Base-by-base conservation (phyloP, 164 flowering plant species). In the Houttuynia cordata region DNA sequence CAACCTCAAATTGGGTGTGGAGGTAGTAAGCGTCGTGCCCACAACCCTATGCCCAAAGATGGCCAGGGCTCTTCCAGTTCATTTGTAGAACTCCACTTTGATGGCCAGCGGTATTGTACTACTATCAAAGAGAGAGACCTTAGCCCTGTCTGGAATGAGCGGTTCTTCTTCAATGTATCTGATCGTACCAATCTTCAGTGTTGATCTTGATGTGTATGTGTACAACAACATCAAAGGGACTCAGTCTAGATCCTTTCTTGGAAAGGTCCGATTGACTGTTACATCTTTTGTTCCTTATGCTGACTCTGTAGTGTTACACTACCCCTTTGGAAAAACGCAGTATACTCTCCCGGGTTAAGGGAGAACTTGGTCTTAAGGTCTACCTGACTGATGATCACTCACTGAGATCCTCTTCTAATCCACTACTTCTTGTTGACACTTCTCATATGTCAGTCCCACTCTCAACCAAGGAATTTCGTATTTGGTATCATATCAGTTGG, bases 81-180 rank as follows among this genome's bases (percentile, higher is more conserved):
- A 40, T 81, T 71, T 65, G 91, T 87, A 51, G 97, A 90, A 75
- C 86, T 87, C 58, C 65, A 62, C 66, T 87, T 87, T 63, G 97
- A 90, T 61, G 83, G 83, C 19, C 97, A 87, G 68, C 80, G 62
- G 67, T 79, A 73, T 66, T 86, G 92, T 1, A 82, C 88, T 51
- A 87, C 87, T 7, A 57, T 79, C 71, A 87, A 90, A 71, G 92
- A 87, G 17, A 85, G 80, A 64, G 91, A 90, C 75, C 88, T 87
- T 19, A 83, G 78, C 63, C 97, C 97, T n/a, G 86, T 83, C 34
- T 90, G 97, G 97, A 78, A 90, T 49, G 97, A 90, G 74, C 80
- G 76, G 70, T 87, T 87, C 64, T 83, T 76, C 76, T 87, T 90
- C 86, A 84, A 85, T 68, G 77, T 90, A 25, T 76, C 88, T 47